Base-by-base conservation (phyloP, 2,329 filamentous ascomycete species). In the Metarhizium anisopliae region DNA sequence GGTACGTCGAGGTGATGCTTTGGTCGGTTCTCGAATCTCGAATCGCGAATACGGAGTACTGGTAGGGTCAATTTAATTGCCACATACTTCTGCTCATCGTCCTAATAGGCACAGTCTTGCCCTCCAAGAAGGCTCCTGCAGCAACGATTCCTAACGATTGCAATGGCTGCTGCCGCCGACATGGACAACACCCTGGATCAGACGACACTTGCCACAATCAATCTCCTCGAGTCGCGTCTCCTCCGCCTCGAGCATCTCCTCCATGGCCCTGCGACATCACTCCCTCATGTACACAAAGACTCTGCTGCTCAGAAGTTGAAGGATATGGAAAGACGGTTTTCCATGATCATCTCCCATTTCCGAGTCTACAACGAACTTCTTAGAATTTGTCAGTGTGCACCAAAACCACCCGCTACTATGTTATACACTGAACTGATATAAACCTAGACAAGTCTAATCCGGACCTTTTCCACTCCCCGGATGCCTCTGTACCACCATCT, bases 331-430 rank as follows among this genome's bases (percentile, higher is more conserved):
- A 73, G 73, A 53, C 78, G 80, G 30, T 81, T 84, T 63, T 70
- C 73, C 14, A 65, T 68, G 36, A 70, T 84, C 6, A 60, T 79
- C 6, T 77, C 77, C 35, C 72, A 74, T 53, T 70, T 80, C 38
- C 78, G 80, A 52, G 79, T 82, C 55, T 84, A 84, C 60, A 76
- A 74, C 32, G 81, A 85, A 61, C 72, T 85, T 6, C 71, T 85
- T 42, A 80, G 79, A 63, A 81, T 85, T 30, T 83, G 82, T 84
- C 75, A 25, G 79, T 65, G 3, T 51, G 53, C 11, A 30, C 43
- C 35, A n/a, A 11, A 40, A 47, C 36, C 43, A 13, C 6, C 25
- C 18, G n/a, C 25, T 10, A 49, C 45, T 18, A 43, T 13, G 16
- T 7, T 10, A 18, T 35, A 45, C 42, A 53, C 8, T 6, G 3